Percentiles rank a stretch among this genome's conserved stretches.
Evolutionary conservation across 1,284 basidiomycete genomes (phyloP).

Genomic region (Cutaneotrichosporon spelunceum): DNA sequence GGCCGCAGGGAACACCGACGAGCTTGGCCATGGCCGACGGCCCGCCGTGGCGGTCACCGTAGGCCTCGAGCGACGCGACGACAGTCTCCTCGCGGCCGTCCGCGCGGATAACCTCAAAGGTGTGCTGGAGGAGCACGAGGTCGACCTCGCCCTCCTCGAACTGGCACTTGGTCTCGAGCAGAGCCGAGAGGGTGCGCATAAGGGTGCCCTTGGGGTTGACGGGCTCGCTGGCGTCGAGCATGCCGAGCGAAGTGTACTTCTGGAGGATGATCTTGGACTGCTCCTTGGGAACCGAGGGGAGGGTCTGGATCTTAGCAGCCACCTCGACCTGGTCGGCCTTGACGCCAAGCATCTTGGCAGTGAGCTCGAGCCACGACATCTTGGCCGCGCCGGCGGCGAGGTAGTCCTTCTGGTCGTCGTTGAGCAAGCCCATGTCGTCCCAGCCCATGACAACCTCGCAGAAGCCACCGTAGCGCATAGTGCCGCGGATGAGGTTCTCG

Average conservation of each 20-base stretch:
- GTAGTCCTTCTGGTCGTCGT: constrained; percentile 73
- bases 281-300: constrained; percentile 69
- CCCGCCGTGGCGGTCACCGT: constrained; percentile 73
- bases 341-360: constrained; percentile 72
- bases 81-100: constrained; percentile 82
- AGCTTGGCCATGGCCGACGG: constrained; percentile 90
- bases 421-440: constrained; percentile 84
- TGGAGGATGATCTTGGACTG: constrained; percentile 76
- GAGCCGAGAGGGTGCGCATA: constrained; percentile 90
- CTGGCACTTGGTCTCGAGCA: constrained; percentile 85
- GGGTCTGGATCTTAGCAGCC: constrained; percentile 65
- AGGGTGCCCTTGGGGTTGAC: constrained; percentile 71
- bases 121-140: constrained; percentile 96
- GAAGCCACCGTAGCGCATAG: constrained; percentile 95
- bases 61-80: constrained; percentile 88
- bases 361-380: constrained; percentile 78
- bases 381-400: constrained; percentile 59
- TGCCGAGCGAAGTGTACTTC: constrained; percentile 88
- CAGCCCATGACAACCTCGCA: constrained; percentile 91
- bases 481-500: constrained; percentile 87
- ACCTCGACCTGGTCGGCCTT: constrained; percentile 70
- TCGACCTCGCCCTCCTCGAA: constrained; percentile 90
- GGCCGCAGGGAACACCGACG: constrained; percentile 91
- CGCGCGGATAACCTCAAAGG: constrained; percentile 81
- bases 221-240: constrained; percentile 69